phyloP scores from a whole-genome alignment of 257 asterid genomes.

The Vinca minor region DNA sequence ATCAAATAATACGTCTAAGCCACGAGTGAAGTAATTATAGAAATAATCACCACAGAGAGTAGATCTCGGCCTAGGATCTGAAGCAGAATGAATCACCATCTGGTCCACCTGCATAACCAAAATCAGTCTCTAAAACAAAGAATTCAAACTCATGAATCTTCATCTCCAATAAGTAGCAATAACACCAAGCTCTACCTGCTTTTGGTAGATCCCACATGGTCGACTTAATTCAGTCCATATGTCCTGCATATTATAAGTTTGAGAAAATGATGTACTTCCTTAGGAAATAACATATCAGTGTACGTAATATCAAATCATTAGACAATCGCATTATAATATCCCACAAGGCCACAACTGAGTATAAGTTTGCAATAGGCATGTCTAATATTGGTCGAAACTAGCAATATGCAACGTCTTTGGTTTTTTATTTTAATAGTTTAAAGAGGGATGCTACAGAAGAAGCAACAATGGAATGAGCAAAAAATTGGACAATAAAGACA shows the following conservation, averaged over 20 bases:
- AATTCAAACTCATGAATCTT: background rate
- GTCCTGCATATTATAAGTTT: slow-evolving; percentile 43
- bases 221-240: slow-evolving; percentile 84
- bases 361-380: background rate
- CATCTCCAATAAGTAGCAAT: background rate
- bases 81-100: slow-evolving; percentile 80
- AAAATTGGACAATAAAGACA: background rate
- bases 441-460: background rate
- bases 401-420: too few relatives aligned
- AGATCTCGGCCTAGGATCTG: slow-evolving; percentile 65
- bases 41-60: slow-evolving; percentile 77
- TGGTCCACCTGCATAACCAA: slow-evolving; percentile 57
- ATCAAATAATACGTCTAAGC: slow-evolving; percentile 69
- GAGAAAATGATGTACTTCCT: slow-evolving; percentile 5
- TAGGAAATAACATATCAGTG: background rate
- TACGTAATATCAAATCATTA: background rate
- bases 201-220: slow-evolving; percentile 80
- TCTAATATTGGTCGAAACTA: background rate
- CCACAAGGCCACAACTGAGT: too few relatives aligned
- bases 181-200: slow-evolving; percentile 37
- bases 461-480: background rate
- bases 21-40: slow-evolving; percentile 70
- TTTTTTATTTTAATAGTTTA: too few relatives aligned
- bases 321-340: background rate
- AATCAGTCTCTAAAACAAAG: slow-evolving; percentile 10